Evolutionary conservation across 805 yeast genomes (phyloP).

Genomic region (Pachysolen tannophilus): DNA sequence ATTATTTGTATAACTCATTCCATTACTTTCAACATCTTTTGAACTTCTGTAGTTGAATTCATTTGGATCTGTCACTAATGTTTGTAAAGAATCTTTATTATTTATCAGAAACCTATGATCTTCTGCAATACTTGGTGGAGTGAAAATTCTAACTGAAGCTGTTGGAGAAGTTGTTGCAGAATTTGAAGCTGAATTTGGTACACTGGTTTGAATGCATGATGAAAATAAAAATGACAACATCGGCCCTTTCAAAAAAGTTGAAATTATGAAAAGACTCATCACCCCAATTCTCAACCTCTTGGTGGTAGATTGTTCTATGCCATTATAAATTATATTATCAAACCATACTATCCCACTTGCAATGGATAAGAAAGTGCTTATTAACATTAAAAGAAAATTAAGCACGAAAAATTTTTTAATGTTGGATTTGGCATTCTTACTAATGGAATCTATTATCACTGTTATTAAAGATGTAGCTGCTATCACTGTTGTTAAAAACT

Average conservation of each 20-base stretch:
- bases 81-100: slow-evolving; percentile 9
- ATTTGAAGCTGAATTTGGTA: not conserved
- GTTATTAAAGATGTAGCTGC: not conserved
- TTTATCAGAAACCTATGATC: slow-evolving; percentile 1
- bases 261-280: not conserved
- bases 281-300: not conserved
- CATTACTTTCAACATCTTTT: not conserved
- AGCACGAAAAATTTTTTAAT: not conserved
- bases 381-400: not conserved
- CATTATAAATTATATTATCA: not conserved
- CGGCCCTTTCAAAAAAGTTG: slow-evolving; percentile 1
- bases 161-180: not conserved
- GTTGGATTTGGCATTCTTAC: not conserved
- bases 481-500: not conserved
- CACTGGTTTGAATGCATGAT: not conserved
- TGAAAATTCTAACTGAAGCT: not conserved
- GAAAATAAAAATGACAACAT: no score
- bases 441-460: not conserved
- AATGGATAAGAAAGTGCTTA: not conserved
- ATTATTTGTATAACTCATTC: not conserved
- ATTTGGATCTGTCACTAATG: slow-evolving; percentile 4
- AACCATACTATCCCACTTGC: slow-evolving; percentile 2
- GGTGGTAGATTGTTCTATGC: not conserved
- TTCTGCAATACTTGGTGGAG: slow-evolving; percentile 1
- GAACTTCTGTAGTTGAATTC: not conserved